Percentiles rank a stretch among this genome's conserved stretches.
phyloP scores from a whole-genome alignment of 2,329 filamentous ascomycete species.

The Penicillium sp. region DNA sequence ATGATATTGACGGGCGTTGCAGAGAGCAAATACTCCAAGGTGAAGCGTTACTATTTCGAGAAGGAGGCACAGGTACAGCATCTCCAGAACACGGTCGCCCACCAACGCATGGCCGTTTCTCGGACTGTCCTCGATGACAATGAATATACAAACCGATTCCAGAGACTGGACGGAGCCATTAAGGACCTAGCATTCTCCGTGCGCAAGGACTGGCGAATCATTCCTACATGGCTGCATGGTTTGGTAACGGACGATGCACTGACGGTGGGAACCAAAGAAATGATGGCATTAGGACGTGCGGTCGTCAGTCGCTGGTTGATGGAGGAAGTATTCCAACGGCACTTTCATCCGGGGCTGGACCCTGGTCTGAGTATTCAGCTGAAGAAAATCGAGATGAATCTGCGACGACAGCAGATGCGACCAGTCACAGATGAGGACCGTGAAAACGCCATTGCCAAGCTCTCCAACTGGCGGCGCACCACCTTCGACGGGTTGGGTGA shows the following conservation, averaged over 20 bases:
- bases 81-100: conserved; percentile 94
- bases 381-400: conserved; percentile 84
- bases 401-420: conserved; percentile 71
- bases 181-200: conserved; percentile 95
- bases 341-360: conserved; percentile 89
- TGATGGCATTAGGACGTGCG: conserved; percentile 91
- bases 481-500: conserved; percentile 88
- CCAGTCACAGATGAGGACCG: conserved; percentile 79
- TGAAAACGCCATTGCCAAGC: conserved; percentile 80
- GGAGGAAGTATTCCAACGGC: conserved; percentile 85
- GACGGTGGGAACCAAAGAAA: conserved; percentile 88
- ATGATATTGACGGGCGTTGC: conserved; percentile 4
- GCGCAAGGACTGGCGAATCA: conserved; percentile 83
- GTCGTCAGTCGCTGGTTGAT: conserved; percentile 87
- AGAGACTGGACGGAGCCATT: conserved; percentile 86
- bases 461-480: conserved; percentile 89
- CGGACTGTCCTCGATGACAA: conserved; percentile 92
- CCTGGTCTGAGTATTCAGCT: conserved; percentile 71
- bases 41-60: conserved; percentile 97
- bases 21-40: conserved; percentile 94
- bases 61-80: conserved; percentile 87
- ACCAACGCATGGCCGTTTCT: conserved; percentile 91
- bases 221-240: conserved; percentile 76
- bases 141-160: conserved; percentile 87
- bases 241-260: conserved; percentile 84